A percentile compares a stretch with the other conserved stretches of the same genome.
Conservation (phyloP, 1,139 yeast genomes). For the Debaryomycetaceae sp. region DNA sequence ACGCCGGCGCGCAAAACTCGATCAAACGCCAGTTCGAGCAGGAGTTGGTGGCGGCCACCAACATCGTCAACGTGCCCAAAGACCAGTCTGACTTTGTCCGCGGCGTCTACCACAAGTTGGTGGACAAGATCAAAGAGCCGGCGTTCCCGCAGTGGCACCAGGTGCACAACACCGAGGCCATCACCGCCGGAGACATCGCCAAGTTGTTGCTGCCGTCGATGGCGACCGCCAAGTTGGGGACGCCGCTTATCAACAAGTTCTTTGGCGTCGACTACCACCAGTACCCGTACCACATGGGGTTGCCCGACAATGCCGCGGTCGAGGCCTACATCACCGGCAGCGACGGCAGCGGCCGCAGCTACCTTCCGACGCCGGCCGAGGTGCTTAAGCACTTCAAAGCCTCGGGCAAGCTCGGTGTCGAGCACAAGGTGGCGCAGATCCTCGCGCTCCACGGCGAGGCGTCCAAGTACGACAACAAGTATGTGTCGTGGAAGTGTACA, state of each 20-base stretch:
- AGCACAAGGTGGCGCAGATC: constrained; percentile 49
- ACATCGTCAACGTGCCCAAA: constrained; percentile 56
- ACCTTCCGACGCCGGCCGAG: constrained; percentile 65
- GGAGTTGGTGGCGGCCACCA: constrained; percentile 76
- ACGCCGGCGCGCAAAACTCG: constrained; percentile 55
- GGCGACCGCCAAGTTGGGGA: constrained; percentile 27
- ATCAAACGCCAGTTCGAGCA: constrained; percentile 64
- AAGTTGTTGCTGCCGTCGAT: constrained; percentile 21
- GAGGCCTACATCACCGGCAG: constrained; percentile 59
- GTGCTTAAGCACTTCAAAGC: constrained; percentile 57
- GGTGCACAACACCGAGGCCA: constrained; percentile 15
- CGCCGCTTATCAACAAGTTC: constrained; percentile 40
- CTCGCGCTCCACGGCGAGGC: constrained; percentile 61
- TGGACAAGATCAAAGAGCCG: constrained; percentile 56
- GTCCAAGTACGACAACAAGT: constrained; percentile 51
- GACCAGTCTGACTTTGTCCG: constrained; percentile 63
- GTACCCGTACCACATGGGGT: constrained; percentile 76
- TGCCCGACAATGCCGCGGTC: constrained; percentile 65
- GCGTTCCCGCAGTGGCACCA: constrained; percentile 47
- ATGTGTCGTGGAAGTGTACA: constrained; percentile 51
- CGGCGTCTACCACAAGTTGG: constrained; percentile 72
- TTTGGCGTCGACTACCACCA: constrained; percentile 50
- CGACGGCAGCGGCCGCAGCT: constrained; percentile 58
- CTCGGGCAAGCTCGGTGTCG: constrained; percentile 58
- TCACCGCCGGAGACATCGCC: constrained; percentile 19